phyloP scores from a whole-genome alignment of 1,139 yeast genomes.

The Candida tunisiensis region DNA sequence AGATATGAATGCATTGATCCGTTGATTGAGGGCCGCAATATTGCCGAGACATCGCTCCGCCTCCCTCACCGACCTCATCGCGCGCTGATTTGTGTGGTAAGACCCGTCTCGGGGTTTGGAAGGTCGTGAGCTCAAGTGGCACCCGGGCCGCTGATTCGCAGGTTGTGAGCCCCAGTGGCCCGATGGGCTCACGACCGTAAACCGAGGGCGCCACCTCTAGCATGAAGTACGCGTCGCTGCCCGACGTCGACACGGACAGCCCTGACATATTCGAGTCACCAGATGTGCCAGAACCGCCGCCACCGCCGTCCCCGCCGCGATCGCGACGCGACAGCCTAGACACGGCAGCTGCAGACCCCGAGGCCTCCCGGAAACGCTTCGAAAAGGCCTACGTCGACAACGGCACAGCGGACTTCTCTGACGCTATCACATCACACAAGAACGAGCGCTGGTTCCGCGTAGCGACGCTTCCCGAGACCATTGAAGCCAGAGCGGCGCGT shows the following conservation, averaged over 20 bases:
- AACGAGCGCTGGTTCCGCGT: too few relatives aligned
- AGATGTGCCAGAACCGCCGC: not conserved
- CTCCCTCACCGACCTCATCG: not conserved
- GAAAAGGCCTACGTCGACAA: constrained; percentile 2
- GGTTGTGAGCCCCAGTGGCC: not conserved
- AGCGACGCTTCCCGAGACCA: too few relatives aligned
- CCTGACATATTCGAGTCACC: constrained; percentile 2
- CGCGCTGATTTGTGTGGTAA: too few relatives aligned
- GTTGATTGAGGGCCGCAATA: constrained; percentile 13
- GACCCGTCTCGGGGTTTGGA: too few relatives aligned
- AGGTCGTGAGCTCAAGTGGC: too few relatives aligned
- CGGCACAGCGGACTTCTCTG: constrained; percentile 3
- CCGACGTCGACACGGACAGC: constrained; percentile 3
- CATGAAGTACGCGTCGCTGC: constrained; percentile 1
- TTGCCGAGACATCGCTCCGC: constrained; percentile 4
- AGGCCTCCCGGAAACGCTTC: constrained; percentile 1
- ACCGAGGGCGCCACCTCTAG: not conserved
- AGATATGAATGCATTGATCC: constrained; percentile 19
- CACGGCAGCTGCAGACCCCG: constrained; percentile 1
- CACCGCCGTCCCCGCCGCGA: not conserved
- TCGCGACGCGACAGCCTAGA: constrained; percentile 1
- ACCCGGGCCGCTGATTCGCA: constrained; percentile 1
- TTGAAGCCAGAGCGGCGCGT: too few relatives aligned
- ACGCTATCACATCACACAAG: constrained; percentile 1
- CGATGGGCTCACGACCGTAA: not conserved